Evolutionary conservation across 805 yeast genomes (phyloP), one percentile per base, ranked within the genome.

Genomic region (Cyberlindnera euphorbiiphila): DNA sequence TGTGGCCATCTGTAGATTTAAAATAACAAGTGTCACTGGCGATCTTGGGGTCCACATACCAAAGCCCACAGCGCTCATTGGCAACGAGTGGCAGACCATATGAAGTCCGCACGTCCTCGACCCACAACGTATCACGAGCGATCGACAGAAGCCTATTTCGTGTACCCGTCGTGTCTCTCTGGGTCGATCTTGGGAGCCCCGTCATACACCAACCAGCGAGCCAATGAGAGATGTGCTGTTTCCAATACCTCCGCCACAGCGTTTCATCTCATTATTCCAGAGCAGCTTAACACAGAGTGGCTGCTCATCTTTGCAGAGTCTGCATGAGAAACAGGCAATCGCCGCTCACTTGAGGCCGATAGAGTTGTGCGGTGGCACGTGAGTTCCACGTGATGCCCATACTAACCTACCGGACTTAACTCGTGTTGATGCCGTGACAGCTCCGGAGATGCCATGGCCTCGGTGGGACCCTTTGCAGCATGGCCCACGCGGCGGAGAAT

Each of bases 1-100:
- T 78, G 52, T 88, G 97, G 0, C 97, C 97, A 61, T 88, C 96
- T 0, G 96, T 88, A 18, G 94, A 83, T 53, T 88, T 88, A 64
- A 88, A 88, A 53, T 88, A 87, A 13, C 80, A 74, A 0, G 81
- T 67, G 4, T 71, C 76, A 0, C 37, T 29, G 17, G 60, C 63
- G 0, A 47, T 31, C 0, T 43, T 38, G 0, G 83, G 78, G 0
- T 72, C 65, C 4, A 81, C 74, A 50, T 88, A 88, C 96, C 96
- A 88, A 11, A 75, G 53, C 0, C 96, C 96, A 59, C 96, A 87
- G 35, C 96, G 62, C 56, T 84, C 91, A 56, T 88, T 88, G 5
- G 95, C 83, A 2, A 79, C 56, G 8, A 76, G 32, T 6, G 83
- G 81, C 11, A 53, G 36, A 8, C 27, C 34, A 45, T 60, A 70